Base-by-base conservation (phyloP, 2,329 filamentous ascomycete species). In the Neofusicoccum parvum region DNA sequence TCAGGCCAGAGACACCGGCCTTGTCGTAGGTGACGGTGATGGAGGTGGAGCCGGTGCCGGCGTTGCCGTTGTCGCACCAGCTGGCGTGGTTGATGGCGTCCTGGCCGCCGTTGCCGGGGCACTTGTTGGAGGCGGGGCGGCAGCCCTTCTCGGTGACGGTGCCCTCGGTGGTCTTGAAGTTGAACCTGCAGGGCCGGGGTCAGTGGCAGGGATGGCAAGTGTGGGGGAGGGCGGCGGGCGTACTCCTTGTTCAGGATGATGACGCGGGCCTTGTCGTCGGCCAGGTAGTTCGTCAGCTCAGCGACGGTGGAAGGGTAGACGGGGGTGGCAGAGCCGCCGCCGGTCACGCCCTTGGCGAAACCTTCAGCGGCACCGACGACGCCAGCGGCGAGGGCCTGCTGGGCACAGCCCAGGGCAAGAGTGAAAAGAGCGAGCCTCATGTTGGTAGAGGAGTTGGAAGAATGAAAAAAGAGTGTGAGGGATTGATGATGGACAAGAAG, bases 1-100 rank as follows among this genome's bases (percentile, higher is more conserved):
- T 81, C 73, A 88, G 86, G 53, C 81, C 82, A 34, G 79, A 71
- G 1, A 78, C 67, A 67, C 80, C 85, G 43, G 85, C 85, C 64
- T 83, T 86, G 76, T 87, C 82, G 67, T 81, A 81, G 78, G 69
- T 72, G n/a, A 73, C 72, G 48, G 64, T 70, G 65, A 76, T 82
- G 7, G 77, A 77, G 48, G 79, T 80, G 53, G 78, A 80, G 37
- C 83, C 80, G 1, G 85, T 83, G 41, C 79, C 78, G 62, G 84
- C 78, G 75, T 88, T 79, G 74, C 88, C 86, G 78, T 88, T 87
- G 64, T 73, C 78, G 75, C 87, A 89, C 83, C 85, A 87, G 71
- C 80, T 72, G 72, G 87, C 77, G 78, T 86, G 79, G 78, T 88
- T 85, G 74, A 89, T 88, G 68, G 87, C 84, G 48, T 82, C 70